These are phyloP conservation scores for Malassezia japonica DNA, from an alignment of 1,284 basidiomycete species.

Conservation along the genomic window DNA sequence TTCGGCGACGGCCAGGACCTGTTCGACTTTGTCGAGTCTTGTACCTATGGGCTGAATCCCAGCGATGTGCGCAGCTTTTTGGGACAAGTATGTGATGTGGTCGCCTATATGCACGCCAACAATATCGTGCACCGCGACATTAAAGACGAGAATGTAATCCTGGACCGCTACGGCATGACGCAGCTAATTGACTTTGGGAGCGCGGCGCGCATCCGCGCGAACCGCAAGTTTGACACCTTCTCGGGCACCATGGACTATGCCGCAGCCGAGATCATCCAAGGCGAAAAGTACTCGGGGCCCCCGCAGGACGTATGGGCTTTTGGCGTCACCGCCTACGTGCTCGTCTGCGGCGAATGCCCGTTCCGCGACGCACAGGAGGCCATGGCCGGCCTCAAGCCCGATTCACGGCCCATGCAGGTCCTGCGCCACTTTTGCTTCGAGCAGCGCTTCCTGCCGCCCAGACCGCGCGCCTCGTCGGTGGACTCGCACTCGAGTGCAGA, in stretches of 20 bases:
- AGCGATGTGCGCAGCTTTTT: conserved; percentile 71
- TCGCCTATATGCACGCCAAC: conserved; percentile 79
- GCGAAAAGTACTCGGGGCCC: conserved; percentile 86
- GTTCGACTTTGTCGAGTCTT: conserved; percentile 86
- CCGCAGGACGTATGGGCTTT: conserved; percentile 98
- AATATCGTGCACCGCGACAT: conserved; percentile 95
- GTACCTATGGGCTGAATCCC: conserved; percentile 72
- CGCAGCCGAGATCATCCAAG: conserved; percentile 87
- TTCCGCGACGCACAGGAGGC: conserved; percentile 54
- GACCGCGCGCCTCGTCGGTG: conserved; percentile 6
- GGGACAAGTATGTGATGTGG: conserved; percentile 84
- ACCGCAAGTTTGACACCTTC: conserved; percentile 90
- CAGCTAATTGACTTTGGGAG: conserved; percentile 90
- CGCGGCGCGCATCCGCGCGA: conserved; percentile 61
- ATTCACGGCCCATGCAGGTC: conserved; percentile 33
- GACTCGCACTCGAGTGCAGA: not conserved
- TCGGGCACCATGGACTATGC: conserved; percentile 78
- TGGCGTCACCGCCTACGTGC: conserved; percentile 91
- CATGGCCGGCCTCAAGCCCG: conserved; percentile 31
- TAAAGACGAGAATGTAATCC: conserved; percentile 89
- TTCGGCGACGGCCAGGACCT: conserved; percentile 61
- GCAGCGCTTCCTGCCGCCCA: not conserved
- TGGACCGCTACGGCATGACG: conserved; percentile 54
- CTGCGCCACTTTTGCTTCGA: conserved; percentile 26
- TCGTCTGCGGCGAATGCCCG: conserved; percentile 88